Evolutionary conservation across 306 rosid species (phyloP), one percentile per base, ranked within the genome.

Genomic region (Ochetophila trinervis): DNA sequence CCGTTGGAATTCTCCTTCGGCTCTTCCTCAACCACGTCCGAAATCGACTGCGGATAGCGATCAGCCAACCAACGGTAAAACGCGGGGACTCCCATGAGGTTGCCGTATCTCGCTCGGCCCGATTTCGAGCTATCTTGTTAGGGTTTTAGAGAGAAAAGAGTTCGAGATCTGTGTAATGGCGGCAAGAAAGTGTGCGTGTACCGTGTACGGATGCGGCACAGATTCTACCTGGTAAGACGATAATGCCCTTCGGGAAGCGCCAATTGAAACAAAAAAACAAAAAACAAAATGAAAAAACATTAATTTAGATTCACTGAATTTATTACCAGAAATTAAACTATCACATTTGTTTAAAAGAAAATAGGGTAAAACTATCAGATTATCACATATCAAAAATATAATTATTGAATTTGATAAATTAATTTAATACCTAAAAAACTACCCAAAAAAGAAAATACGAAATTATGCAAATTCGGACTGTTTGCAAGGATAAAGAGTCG

Each of bases 21-120:
- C 18, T 86, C 83, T 34, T 86, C 97, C 72, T 93, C 98, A 18
- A 86, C 86, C 34, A 84, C 97, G 36, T 93, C 98, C 66, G 60
- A 80, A 55, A 93, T 86, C 9, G 97, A 84, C 17, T 72, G 91
- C 1, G 97, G 95, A 58, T 86, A 93, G 22, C 98, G 96, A 84
- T 93, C 98, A 23, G 97, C 96, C 59, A 93, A 89, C 98, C 98
- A 93, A 80, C 98, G 88, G 79, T 86, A 93, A 70, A 93, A 93
- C 63, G 98, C 96, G 18, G 98, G 98, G 5, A 93, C 97, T 60
- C 98, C 98, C 98, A 93, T 93, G 45, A 21, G 5, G 53, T 57
- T 71, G 81, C 82, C 77, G 66, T 72, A 82, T 82, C 34, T 71
- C 45, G 79, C 17, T 73, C 53, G 68, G 78, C 6, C 17, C 42